Base-by-base conservation (phyloP, 306 rosid species). In the Quercus rubra region DNA sequence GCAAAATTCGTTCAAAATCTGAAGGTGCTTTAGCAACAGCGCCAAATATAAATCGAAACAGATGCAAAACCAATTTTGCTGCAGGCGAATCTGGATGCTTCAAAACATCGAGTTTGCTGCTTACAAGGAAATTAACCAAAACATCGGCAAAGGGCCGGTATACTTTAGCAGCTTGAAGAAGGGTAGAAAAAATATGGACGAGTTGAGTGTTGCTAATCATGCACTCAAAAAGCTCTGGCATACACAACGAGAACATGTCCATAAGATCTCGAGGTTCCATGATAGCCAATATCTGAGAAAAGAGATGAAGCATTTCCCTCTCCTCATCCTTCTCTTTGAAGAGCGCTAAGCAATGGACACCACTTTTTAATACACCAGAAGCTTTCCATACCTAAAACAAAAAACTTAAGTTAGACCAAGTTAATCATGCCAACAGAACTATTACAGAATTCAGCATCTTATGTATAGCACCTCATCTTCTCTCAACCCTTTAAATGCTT, bases 261-360 rank as follows among this genome's bases (percentile, higher is more conserved):
- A 96, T 96, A 49, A 96, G 91, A 90, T 96, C 99, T 33, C 99
- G 93, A 74, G 98, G 97, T 79, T 96, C 99, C 99, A 96, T 96
- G 74, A 96, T 90, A 76, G 92, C 92, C 86, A 96, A 86, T 88
- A 96, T 96, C 90, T 96, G 98, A 41, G 98, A 93, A 71, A 96
- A 96, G 74, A 91, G 97, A 76, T 87, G 85, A 77, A 93, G 90
- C 99, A 96, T 96, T 64, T 96, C 99, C 91, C 89, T 89, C 88
- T 96, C 99, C 88, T 96, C 99, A 12, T 96, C 98, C 83, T 96
- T 96, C 84, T 96, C 99, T 86, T 91, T 96, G 86, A 96, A 96
- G 66, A 96, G 97, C 5, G 96, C 95, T 71, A 96, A 88, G 92
- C 99, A 96, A 86, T 96, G 97, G 63, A 96, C 97, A 59, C 99